Conservation (phyloP, 441 rosid genomes). For the Erodium moschatum region DNA sequence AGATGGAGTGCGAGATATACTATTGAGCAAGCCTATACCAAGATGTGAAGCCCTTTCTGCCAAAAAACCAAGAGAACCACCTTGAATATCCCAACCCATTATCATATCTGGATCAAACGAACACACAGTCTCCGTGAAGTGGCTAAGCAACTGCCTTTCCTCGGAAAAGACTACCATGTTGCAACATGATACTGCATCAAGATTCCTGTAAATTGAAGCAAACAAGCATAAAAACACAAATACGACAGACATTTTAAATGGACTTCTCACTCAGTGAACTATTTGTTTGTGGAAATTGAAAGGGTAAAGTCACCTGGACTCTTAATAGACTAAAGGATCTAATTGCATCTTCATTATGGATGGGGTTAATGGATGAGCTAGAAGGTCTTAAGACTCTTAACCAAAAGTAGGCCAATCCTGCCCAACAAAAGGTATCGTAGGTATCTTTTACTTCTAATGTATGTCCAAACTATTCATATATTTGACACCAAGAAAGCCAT, state of each 20-base stretch:
- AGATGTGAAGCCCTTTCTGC: slow-evolving; percentile 96
- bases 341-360: not conserved
- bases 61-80: slow-evolving; percentile 86
- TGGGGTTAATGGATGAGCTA: slow-evolving; percentile 8
- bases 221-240: slow-evolving; percentile 15
- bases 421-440: slow-evolving; percentile 1
- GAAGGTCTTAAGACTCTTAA: not conserved
- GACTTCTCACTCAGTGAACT: slow-evolving; percentile 1
- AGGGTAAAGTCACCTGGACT: not conserved
- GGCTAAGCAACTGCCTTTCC: slow-evolving; percentile 55
- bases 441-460: not conserved
- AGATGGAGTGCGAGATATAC: slow-evolving; percentile 62
- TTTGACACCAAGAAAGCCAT: not conserved
- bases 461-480: slow-evolving; percentile 3
- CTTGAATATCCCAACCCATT: slow-evolving; percentile 95
- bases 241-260: not conserved
- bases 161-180: slow-evolving; percentile 49
- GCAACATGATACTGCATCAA: slow-evolving; percentile 63
- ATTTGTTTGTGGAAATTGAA: slow-evolving; percentile 4
- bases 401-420: slow-evolving; percentile 6
- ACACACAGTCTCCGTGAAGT: slow-evolving; percentile 43
- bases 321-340: not conserved
- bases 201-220: slow-evolving; percentile 43
- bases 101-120: slow-evolving; percentile 77
- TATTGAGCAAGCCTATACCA: slow-evolving; percentile 73